Base-by-base conservation (phyloP, 2,329 filamentous ascomycete genomes). In the Oidium heveae region DNA sequence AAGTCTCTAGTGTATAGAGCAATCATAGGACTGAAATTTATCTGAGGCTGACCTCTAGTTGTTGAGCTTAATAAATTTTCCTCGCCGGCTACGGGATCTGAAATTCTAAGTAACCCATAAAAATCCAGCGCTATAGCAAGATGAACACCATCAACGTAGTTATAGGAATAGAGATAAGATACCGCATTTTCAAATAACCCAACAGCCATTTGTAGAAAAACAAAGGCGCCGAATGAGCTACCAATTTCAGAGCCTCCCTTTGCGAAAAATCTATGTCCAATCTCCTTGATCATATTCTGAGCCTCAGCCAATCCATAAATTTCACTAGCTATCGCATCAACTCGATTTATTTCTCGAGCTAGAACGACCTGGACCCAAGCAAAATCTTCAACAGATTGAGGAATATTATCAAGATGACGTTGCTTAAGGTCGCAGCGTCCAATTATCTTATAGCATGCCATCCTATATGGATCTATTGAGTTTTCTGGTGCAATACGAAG, bases 401-500 rank as follows among this genome's bases (percentile, higher is more conserved):
- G 57, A 37, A 83, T 68, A 49, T 74, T 75, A 24, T 80, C 77
- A 33, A 83, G 66, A 60, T 73, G 77, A 58, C 80, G 75, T 66
- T 80, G 79, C 63, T 70, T 72, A 28, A 84, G 69, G 62, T 82
- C 80, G 61, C 79, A 82, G 49, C 80, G 86, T 49, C 93, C 91
- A 61, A 98, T 83, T 58, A 98, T 81, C 73, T 98, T 96, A 74
- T 96, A 96, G 67, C 91, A 95, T 51, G 89, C 88, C 79, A 94
- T 88, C 54, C 87, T 81, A 70, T 93, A 98, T 28, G 91, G 91
- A 66, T 98, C 91, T 59, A 93, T 80, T 1, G 85, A 84, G 64
- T 88, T 82, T 56, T 91, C 85, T 0, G 86, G 84, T 0, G 85
- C 85, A 62, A 93, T 86, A 59, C 86, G 82, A 28, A 81, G 76